Percentiles rank a stretch among this genome's conserved stretches.
Conservation (phyloP, 1,284 basidiomycete species). For the Austroboletus rostrupii region DNA sequence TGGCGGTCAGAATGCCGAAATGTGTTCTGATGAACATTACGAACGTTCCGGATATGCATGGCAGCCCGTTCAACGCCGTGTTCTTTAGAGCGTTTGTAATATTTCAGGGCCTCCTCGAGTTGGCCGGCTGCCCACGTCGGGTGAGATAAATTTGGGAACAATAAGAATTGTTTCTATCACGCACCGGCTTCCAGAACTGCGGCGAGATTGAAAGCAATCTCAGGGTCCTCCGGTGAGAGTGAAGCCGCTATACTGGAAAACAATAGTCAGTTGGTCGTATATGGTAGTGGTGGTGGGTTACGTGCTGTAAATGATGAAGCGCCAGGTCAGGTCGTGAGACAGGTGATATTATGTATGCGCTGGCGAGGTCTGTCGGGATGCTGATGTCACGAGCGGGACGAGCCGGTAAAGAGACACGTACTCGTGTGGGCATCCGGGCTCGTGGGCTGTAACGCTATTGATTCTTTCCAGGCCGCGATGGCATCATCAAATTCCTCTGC, state of each 20-base stretch:
- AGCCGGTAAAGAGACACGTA: constrained; percentile 38
- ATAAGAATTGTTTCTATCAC: constrained; percentile 34
- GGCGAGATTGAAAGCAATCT: constrained; percentile 92
- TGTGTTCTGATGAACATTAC: constrained; percentile 24
- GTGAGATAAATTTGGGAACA: constrained; percentile 31
- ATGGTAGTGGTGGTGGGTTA: constrained; percentile 24
- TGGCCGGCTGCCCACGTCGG: constrained; percentile 54
- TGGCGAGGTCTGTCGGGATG: constrained; percentile 72
- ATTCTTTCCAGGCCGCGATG: constrained; percentile 84
- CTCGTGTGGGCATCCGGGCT: constrained; percentile 93
- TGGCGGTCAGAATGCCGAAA: constrained; percentile 13
- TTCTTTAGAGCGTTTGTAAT: constrained; percentile 77
- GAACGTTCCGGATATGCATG: constrained; percentile 82
- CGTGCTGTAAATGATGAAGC: constrained; percentile 81
- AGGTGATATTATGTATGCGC: constrained; percentile 88
- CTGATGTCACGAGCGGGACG: constrained; percentile 26
- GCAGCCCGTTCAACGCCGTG: constrained; percentile 81
- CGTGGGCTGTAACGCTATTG: constrained; percentile 76
- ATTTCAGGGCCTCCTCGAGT: constrained; percentile 75
- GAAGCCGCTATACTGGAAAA: constrained; percentile 74
- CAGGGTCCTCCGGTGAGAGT: constrained; percentile 87
- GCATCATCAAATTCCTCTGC: constrained; percentile 84
- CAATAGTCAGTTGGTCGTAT: constrained; percentile 28
- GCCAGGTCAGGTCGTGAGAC: constrained; percentile 87
- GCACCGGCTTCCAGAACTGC: constrained; percentile 86